Evolutionary conservation across 2,329 filamentous ascomycete genomes (phyloP), one percentile per base, ranked within the genome.

Genomic region (Sclerotinia sclerotiorum): DNA sequence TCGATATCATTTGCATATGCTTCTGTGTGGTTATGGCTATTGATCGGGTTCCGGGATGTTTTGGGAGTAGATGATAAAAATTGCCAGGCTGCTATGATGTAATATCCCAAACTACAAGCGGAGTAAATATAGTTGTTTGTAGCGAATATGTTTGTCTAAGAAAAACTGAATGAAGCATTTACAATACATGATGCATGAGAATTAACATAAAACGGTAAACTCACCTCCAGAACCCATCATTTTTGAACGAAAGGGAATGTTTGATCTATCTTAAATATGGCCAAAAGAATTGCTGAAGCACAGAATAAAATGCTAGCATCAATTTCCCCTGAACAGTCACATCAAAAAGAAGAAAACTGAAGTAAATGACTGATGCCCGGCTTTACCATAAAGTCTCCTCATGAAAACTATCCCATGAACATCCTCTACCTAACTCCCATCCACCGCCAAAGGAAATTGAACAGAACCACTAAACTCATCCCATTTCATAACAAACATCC

Each of bases 31-130:
- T 5, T 51, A 11, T 11, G 15, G n/a, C 17, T 13, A 10, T 13
- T 46, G 17, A 13, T 48, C 15, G 17, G 4, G n/a, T 24, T n/a
- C 21, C 8, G 21, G 19, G 27, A 61, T 24, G 19, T 21, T 44
- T 24, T 61, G 19, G 7, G 29, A n/a, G 29, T 35, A 32, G 32
- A 55, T 35, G 5, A 5, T 13, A 11, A 6, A 13, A 21, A n/a
- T n/a, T 1, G 2, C 0, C 3, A 8, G 11, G 13, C 29, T 2
- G 32, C 1, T 1, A 55, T 55, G 19, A 15, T 5, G 1, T 11
- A 55, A 55, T 35, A 55, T 56, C 35, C 13, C 29, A 35, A 39
- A 15, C 27, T 11, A 24, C 13, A 35, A 61, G 10, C n/a, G 19
- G 15, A 17, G 1, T 42, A 13, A 42, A 42, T 15, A 42, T 42